phyloP scores from a whole-genome alignment of 192 early-diverging fungal genomes.

The Rhizoclosmatium globosum region DNA sequence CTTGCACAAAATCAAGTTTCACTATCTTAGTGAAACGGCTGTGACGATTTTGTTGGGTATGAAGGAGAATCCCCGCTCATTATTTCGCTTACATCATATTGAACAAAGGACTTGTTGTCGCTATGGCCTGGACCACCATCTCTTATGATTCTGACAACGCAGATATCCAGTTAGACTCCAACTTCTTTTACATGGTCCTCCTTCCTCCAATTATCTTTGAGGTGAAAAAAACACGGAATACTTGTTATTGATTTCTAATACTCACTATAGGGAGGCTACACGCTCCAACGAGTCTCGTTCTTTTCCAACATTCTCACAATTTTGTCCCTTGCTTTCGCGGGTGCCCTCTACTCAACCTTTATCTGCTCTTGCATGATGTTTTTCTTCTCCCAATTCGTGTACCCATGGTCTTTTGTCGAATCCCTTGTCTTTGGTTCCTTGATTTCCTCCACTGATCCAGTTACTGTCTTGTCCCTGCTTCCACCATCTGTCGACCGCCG shows the following conservation, averaged over 20 bases:
- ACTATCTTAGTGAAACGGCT: slow-evolving; percentile 63
- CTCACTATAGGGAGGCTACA: slow-evolving; percentile 57
- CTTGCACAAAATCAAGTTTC: slow-evolving; percentile 63
- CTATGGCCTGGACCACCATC: slow-evolving; percentile 59
- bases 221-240: slow-evolving; percentile 32
- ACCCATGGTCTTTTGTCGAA: slow-evolving; percentile 61
- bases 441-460: slow-evolving; percentile 69
- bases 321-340: slow-evolving; percentile 60
- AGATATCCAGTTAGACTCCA: slow-evolving; percentile 59
- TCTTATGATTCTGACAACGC: slow-evolving; percentile 52
- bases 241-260: neutral
- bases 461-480: slow-evolving; percentile 66
- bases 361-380: slow-evolving; percentile 65
- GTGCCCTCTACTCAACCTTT: slow-evolving; percentile 66
- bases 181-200: slow-evolving; percentile 70
- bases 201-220: slow-evolving; percentile 71
- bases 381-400: slow-evolving; percentile 57
- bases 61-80: neutral
- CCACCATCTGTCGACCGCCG: slow-evolving; percentile 59
- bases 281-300: slow-evolving; percentile 59
- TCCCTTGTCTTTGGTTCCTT: slow-evolving; percentile 67
- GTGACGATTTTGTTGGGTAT: slow-evolving; percentile 61
- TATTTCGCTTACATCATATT: neutral
- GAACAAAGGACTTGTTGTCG: slow-evolving; percentile 54
- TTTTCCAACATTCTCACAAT: slow-evolving; percentile 64